Conservation (phyloP, 192 early-diverging fungal species). For the Coemansia asiatica region DNA sequence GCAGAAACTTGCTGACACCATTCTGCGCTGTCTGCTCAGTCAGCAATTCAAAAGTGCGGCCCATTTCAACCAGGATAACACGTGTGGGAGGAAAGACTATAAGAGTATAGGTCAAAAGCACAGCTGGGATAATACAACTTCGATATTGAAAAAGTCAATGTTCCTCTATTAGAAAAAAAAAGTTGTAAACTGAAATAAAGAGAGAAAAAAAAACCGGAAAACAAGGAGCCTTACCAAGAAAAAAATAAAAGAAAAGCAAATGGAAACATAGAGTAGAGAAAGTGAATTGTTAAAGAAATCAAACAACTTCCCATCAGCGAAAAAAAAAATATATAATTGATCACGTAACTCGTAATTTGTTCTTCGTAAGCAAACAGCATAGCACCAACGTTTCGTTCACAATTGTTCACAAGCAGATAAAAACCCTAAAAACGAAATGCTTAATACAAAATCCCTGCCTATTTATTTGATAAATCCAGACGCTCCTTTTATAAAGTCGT, state of each 20-base stretch:
- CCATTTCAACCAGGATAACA: slow-evolving; percentile 17
- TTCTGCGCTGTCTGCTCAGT: slow-evolving; percentile 21
- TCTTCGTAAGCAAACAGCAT: no score
- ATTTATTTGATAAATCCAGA: not conserved
- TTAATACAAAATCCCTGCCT: not conserved
- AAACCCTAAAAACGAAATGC: not conserved
- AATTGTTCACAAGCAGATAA: not conserved
- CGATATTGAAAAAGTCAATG: not conserved
- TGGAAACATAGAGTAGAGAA: not conserved
- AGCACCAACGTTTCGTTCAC: no score
- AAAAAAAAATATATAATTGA: not conserved
- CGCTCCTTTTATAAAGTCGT: slow-evolving; percentile 37
- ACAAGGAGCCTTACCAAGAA: not conserved
- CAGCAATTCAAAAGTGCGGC: slow-evolving; percentile 39
- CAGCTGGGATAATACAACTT: not conserved
- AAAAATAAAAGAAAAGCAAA: not conserved
- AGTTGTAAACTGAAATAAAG: not conserved
- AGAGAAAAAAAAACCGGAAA: not conserved
- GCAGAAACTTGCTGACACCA: slow-evolving; percentile 29
- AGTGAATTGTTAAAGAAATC: not conserved
- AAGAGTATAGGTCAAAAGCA: not conserved
- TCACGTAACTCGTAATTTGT: no score
- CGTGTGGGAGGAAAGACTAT: not conserved
- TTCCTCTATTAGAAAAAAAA: not conserved
- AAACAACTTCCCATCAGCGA: not conserved